phyloP scores from a whole-genome alignment of 202 grass and related monocot species.

The Digitaria exilis region DNA sequence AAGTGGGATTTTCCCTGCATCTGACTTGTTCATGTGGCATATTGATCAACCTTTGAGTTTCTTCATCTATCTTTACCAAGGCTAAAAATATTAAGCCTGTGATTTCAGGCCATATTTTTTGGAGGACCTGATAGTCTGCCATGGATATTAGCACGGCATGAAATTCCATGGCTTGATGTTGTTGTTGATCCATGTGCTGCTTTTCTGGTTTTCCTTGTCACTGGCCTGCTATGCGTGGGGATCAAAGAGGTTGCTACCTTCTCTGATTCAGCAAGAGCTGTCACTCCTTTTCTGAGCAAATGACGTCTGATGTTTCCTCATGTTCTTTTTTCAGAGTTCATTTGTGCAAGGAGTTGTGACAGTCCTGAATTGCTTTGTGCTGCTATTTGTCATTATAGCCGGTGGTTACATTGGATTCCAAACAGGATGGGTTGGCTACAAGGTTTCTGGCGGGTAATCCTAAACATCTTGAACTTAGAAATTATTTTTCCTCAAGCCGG shows the following conservation, averaged over 20 bases:
- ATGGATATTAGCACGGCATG: constrained; percentile 83
- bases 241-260: constrained; percentile 85
- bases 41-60: neutral
- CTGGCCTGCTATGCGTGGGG: constrained; percentile 76
- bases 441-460: constrained; percentile 79
- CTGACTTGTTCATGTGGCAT: neutral
- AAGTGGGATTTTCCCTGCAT: constrained; percentile 30
- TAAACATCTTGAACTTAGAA: neutral
- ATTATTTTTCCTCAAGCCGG: neutral
- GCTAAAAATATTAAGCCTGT: neutral
- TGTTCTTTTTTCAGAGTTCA: constrained; percentile 57
- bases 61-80: neutral
- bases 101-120: constrained; percentile 83
- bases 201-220: constrained; percentile 70
- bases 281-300: neutral
- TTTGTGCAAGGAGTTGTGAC: constrained; percentile 90
- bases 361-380: constrained; percentile 77
- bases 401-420: constrained; percentile 94
- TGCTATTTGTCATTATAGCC: constrained; percentile 96
- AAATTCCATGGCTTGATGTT: constrained; percentile 66
- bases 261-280: constrained; percentile 17
- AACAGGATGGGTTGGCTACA: constrained; percentile 98
- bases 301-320: neutral
- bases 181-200: constrained; percentile 92
- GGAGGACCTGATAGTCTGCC: constrained; percentile 84